Percentiles rank a stretch among this genome's conserved stretches.
Conservation (phyloP, 176 grass and related monocot genomes). For the Oropetium thomaeum region DNA sequence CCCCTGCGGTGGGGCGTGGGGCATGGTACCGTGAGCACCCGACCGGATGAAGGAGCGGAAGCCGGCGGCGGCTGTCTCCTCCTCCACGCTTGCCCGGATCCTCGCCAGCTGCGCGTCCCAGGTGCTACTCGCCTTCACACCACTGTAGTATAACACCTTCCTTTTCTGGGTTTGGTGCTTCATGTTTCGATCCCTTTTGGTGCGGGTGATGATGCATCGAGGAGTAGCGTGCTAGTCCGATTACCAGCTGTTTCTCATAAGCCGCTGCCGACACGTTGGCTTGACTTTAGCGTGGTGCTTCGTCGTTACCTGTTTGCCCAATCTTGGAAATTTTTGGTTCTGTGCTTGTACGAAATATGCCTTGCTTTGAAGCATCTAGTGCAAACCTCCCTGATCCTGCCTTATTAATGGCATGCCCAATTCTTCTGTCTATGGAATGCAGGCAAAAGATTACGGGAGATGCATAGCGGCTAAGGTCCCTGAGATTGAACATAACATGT, state of each 20-base stretch:
- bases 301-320: background rate
- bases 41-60: background rate
- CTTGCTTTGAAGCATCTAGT: background rate
- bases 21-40: background rate
- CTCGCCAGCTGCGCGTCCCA: conserved; percentile 47
- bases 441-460: conserved; percentile 85
- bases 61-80: background rate
- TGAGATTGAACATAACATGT: conserved; percentile 89
- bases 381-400: background rate
- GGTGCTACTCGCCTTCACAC: conserved; percentile 20
- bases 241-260: background rate
- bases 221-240: background rate
- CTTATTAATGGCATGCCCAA: background rate
- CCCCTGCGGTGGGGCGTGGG: background rate
- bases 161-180: background rate
- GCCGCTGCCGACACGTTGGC: background rate
- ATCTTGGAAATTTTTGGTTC: background rate
- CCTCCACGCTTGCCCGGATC: background rate
- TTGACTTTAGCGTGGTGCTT: background rate
- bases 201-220: background rate
- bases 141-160: too few relatives aligned
- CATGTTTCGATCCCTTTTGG: background rate
- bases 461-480: conserved; percentile 72
- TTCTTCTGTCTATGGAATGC: conserved; percentile 28
- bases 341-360: conserved; percentile 1